Conservation (phyloP, 2,329 filamentous ascomycete genomes). For the Curvularia sp. region DNA sequence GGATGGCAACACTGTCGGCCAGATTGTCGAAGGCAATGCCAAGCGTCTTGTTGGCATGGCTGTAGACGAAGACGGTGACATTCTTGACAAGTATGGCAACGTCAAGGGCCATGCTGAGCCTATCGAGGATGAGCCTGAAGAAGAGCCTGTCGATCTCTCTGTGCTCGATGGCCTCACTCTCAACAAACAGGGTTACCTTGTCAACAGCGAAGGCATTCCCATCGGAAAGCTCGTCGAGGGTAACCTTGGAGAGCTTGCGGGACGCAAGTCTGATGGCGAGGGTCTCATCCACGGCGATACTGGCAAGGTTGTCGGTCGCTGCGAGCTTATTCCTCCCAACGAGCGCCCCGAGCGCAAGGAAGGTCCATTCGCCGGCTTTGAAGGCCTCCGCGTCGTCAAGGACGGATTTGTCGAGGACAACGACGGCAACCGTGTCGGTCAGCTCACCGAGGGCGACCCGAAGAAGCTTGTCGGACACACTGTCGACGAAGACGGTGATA, state of each 20-base stretch:
- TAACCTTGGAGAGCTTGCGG: constrained; percentile 62
- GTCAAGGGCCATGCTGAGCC: constrained; percentile 67
- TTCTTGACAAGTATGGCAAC: constrained; percentile 67
- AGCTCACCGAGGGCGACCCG: constrained; percentile 72
- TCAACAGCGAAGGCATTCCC: constrained; percentile 60
- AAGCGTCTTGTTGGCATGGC: constrained; percentile 66
- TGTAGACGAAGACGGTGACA: constrained; percentile 69
- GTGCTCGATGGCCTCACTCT: constrained; percentile 61
- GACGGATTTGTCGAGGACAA: constrained; percentile 77
- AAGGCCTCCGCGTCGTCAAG: constrained; percentile 70
- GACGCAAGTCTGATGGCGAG: constrained; percentile 62
- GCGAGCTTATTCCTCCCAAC: constrained; percentile 64
- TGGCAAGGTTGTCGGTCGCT: constrained; percentile 63
- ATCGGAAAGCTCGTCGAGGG: constrained; percentile 64
- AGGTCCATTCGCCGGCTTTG: constrained; percentile 72
- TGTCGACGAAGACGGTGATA: constrained; percentile 83
- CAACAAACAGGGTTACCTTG: constrained; percentile 67
- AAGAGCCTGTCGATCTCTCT: constrained; percentile 57
- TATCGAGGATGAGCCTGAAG: constrained; percentile 54
- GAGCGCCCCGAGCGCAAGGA: constrained; percentile 65
- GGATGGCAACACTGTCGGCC: constrained; percentile 60
- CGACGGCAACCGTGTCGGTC: constrained; percentile 78
- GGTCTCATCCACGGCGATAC: constrained; percentile 64
- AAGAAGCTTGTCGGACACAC: constrained; percentile 75
- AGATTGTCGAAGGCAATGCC: constrained; percentile 64